Evolutionary conservation across 1,139 yeast species (phyloP), one percentile per base, ranked within the genome.

Genomic region (Zygoascus sp.): DNA sequence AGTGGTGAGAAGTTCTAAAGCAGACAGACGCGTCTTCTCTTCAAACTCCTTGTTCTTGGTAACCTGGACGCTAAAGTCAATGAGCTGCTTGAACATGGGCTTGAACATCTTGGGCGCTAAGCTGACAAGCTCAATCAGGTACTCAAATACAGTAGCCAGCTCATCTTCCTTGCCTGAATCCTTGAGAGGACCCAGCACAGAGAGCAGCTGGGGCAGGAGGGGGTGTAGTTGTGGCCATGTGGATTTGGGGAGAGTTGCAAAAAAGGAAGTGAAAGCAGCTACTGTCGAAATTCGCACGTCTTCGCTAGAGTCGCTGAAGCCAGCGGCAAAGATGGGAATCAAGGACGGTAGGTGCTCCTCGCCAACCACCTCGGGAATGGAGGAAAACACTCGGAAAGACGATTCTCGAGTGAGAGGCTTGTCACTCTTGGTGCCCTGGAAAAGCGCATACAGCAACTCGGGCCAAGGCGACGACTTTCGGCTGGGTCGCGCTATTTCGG

Each of bases 31-130:
- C 2, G 97, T 83, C 48, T 73, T 69, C 20, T 87, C 74, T 36
- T 88, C 97, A 58, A 89, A 71, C 16, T 86, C 94, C 58, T 77
- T 80, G 66, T 88, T 83, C 61, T 86, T 86, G 44, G 90, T 78
- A 27, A 92, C 92, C 23, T 81, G 79, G 13, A 89, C 76, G 59
- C 95, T 81, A 62, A 92, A 92, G 52, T 86, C 87, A 47, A 90
- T 79, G 44, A 92, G 81, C 21, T 88, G 83, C 44, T 85, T 81
- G 65, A 92, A 90, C 86, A 90, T 86, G 44, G 87, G 88, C 60
- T 79, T 80, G 70, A 92, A 92, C 80, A 92, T 79, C 62, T 90
- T 92, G 45, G 98, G 98, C 9, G 97, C 97, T 53, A 90, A 71
- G 56, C 85, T 94, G 8, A 90, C 96, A 52, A 92, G 75, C 59